phyloP scores from a whole-genome alignment of 2,329 filamentous ascomycete genomes.

The Metarhizium rileyi region DNA sequence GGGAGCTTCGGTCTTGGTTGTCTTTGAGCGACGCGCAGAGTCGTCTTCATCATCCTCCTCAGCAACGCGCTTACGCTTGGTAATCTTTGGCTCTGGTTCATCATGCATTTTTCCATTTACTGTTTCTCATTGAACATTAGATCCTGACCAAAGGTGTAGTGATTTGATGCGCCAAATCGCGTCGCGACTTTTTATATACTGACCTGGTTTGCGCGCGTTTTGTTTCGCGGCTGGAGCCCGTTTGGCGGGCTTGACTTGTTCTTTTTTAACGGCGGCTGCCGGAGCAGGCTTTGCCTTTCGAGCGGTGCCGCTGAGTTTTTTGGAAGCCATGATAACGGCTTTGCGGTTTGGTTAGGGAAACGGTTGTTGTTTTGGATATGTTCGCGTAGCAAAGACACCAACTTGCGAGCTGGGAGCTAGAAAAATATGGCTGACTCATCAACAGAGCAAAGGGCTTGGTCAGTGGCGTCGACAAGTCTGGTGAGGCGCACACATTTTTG shows the following conservation, averaged over 20 bases:
- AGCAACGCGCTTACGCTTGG: constrained; percentile 8
- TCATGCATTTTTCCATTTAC: constrained; percentile 1
- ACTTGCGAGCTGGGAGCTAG: neutral
- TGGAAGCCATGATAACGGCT: constrained; percentile 6
- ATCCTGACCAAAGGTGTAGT: neutral
- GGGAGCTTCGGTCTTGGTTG: constrained; percentile 2
- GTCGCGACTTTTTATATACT: neutral
- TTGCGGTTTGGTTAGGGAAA: neutral
- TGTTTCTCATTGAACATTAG: constrained; percentile 2
- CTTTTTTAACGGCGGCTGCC: neutral
- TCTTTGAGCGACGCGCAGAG: constrained; percentile 4
- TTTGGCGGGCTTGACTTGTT: constrained; percentile 3
- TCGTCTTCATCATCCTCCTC: constrained; percentile 6
- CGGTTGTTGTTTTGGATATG: neutral
- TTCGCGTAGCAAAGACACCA: neutral
- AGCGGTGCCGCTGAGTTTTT: constrained; percentile 3
- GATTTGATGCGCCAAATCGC: neutral
- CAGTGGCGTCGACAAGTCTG: neutral
- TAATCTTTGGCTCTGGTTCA: constrained; percentile 1
- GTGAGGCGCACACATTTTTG: too few species aligned
- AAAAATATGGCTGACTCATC: constrained; percentile 2
- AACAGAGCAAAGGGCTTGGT: neutral
- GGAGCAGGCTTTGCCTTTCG: constrained; percentile 1
- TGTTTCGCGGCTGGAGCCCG: constrained; percentile 1
- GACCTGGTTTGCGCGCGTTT: constrained; percentile 5